Percentiles rank a stretch among this genome's conserved stretches.
Conservation (phyloP, 305 asterid species). For the Fraxinus platypoda region DNA sequence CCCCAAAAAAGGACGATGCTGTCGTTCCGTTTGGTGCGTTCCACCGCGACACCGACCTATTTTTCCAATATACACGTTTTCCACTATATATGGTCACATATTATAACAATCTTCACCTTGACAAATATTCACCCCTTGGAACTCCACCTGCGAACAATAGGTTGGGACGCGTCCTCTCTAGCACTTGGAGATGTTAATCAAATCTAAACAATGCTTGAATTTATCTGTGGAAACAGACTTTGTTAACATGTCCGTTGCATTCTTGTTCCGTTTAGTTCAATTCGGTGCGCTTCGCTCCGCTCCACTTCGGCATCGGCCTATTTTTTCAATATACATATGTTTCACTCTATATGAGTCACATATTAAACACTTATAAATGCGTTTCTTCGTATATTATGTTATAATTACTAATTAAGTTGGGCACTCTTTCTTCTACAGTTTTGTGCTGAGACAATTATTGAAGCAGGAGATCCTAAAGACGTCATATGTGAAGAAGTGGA, state of each 20-base stretch:
- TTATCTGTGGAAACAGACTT: not conserved
- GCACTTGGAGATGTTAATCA: not conserved
- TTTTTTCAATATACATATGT: not conserved
- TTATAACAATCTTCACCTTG: not conserved
- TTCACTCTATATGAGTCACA: not conserved
- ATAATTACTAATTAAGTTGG: not conserved
- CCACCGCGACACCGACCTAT: not conserved
- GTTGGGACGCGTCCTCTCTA: not conserved
- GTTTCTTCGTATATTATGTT: not conserved
- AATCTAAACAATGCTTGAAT: not conserved
- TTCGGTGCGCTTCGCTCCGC: not conserved
- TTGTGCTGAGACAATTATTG: constrained; percentile 37
- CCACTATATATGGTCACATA: not conserved
- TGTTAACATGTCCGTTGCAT: not conserved
- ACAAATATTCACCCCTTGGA: not conserved
- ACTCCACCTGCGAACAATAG: not conserved
- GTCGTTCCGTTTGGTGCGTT: not conserved
- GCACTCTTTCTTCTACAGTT: constrained; percentile 31
- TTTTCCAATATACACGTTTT: too few species aligned
- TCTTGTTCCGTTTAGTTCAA: not conserved
- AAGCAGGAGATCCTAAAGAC: constrained; percentile 56
- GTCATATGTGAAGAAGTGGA: constrained; percentile 51
- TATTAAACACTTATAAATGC: not conserved
- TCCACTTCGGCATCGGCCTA: not conserved
- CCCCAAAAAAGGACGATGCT: not conserved